Evolutionary conservation across 768 basidiomycete genomes (phyloP).

Genomic region (Leccinum subgranulosum): DNA sequence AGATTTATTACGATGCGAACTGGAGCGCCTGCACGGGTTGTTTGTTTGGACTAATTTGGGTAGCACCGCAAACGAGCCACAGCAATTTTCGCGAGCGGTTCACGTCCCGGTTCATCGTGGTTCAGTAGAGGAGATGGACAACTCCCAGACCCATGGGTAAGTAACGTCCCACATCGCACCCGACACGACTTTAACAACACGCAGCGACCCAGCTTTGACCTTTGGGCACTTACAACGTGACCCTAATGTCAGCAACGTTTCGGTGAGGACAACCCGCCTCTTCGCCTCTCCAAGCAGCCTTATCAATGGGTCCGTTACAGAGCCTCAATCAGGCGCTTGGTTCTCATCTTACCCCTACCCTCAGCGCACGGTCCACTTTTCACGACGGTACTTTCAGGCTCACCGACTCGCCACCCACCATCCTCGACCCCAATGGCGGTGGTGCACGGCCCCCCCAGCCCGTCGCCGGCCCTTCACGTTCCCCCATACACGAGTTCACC

Average conservation of each 20-base stretch:
- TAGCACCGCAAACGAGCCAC: conserved; percentile 33
- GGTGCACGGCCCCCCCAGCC: conserved; percentile 25
- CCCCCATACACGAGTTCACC: conserved; percentile 33
- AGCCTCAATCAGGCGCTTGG: conserved; percentile 62
- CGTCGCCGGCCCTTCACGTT: conserved; percentile 28
- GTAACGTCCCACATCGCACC: conserved; percentile 17
- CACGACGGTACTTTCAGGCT: conserved; percentile 30
- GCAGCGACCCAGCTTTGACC: conserved; percentile 58
- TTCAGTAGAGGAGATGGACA: conserved; percentile 33
- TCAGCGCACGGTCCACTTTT: conserved; percentile 31
- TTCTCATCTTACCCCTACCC: conserved; percentile 43
- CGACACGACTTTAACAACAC: conserved; percentile 6
- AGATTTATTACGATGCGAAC: conserved; percentile 24
- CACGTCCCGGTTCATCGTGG: conserved; percentile 35
- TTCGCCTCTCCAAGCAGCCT: conserved; percentile 24
- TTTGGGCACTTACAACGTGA: conserved; percentile 62
- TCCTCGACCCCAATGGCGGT: conserved; percentile 27
- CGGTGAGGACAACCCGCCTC: conserved; percentile 42
- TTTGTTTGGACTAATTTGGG: conserved; percentile 19
- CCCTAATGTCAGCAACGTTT: conserved; percentile 53
- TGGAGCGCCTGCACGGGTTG: conserved; percentile 13
- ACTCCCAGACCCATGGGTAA: conserved; percentile 34
- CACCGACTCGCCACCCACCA: conserved; percentile 32
- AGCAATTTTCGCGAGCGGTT: conserved; percentile 30
- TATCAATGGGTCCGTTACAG: conserved; percentile 31